Evolutionary conservation across 1,284 basidiomycete genomes (phyloP), one percentile per base, ranked within the genome.

Genomic region (Baeospora myosura): DNA sequence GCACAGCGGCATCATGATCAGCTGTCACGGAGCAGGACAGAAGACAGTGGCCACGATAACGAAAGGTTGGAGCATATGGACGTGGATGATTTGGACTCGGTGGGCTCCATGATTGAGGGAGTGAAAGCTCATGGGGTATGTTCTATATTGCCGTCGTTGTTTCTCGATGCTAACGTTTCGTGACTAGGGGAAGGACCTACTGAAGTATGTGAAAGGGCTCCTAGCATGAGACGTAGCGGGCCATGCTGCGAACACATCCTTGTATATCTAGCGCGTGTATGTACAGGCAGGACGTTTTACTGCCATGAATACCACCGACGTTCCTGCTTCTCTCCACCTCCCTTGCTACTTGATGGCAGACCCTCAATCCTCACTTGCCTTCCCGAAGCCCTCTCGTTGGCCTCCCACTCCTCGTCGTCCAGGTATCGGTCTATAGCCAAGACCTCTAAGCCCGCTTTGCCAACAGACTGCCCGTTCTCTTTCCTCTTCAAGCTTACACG

Each of bases 111-210:
- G 81, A 74, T 88, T 2, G 69, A 73, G 18, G 76, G 72, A 7
- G 85, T 87, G 4, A 88, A 88, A 61, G 70, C 58, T 39, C 72
- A 68, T 45, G 86, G 84, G 49, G 84, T 85, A 55, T 55, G 81
- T 72, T 28, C 8, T 40, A 5, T 35, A 23, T 37, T 23, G 18
- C 37, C 1, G 43, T 35, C 17, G 30, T 22, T 26, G 34, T 22
- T n/a, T 40, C 23, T 16, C 10, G 5, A 23, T 29, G 26, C 43
- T 21, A 36, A 44, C 47, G 35, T 42, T 34, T 40, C 23, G 12
- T 12, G 18, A 32, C 43, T 40, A 87, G 83, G 82, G 82, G 4
- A 76, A 69, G 48, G 84, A 88, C 44, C 53, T 88, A 40, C 54
- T 88, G 49, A 74, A 67, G 55, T 88, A 88, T 58, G 81, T 88